Conservation (phyloP, 2,329 filamentous ascomycete species). For the Fusarium keratoplasticum region DNA sequence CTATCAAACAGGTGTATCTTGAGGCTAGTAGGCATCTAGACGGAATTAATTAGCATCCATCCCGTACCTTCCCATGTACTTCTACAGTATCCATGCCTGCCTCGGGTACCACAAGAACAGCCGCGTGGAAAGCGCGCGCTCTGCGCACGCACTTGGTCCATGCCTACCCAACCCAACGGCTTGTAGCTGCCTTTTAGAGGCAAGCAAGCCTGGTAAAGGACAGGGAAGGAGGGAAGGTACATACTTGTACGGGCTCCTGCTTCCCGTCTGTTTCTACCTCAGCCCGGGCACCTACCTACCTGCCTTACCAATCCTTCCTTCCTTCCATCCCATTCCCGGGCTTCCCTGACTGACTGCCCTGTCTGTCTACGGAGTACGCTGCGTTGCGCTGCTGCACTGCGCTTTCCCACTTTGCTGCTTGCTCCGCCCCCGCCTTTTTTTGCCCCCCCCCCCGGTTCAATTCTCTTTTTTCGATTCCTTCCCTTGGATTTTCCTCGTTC, state of each 20-base stretch:
- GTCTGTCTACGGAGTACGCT: background rate
- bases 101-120: slow-evolving; percentile 17
- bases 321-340: background rate
- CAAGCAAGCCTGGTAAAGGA: slow-evolving; percentile 22
- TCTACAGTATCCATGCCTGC: background rate
- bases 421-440: slow-evolving; percentile 46
- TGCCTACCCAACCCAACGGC: slow-evolving; percentile 23
- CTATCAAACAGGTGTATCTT: too few relatives aligned
- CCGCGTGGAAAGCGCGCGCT: slow-evolving; percentile 29
- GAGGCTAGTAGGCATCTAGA: background rate
- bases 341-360: background rate
- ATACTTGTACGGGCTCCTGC: slow-evolving; percentile 7
- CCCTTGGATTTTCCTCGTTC: slow-evolving; percentile 28
- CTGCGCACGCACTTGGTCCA: slow-evolving; percentile 21
- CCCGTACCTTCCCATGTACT: background rate
- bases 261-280: background rate
- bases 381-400: background rate
- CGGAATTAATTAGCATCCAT: background rate
- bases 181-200: slow-evolving; percentile 37
- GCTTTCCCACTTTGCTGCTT: slow-evolving; percentile 24
- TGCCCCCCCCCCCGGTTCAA: slow-evolving; percentile 15
- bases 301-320: background rate
- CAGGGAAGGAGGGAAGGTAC: slow-evolving; percentile 18
- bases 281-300: background rate
- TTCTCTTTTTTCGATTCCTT: slow-evolving; percentile 34